A percentile compares a stretch with the other conserved stretches of the same genome.
Conservation (phyloP, 331 rosid genomes). For the Telfairia occidentalis region DNA sequence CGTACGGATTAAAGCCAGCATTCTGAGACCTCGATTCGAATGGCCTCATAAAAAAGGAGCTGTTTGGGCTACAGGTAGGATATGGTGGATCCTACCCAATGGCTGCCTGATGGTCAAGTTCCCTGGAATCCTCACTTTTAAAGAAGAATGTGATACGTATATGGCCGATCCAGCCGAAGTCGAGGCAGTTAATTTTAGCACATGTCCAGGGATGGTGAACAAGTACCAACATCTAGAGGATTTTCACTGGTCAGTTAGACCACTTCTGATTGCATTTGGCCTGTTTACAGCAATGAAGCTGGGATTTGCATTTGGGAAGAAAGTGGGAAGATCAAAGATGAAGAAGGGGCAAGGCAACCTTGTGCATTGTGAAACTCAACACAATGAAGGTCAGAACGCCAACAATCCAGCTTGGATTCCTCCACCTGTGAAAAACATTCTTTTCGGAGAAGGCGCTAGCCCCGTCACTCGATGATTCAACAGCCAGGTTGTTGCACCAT, state of each 20-base stretch:
- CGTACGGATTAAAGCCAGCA: slow-evolving; percentile 46
- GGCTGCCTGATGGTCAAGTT: slow-evolving; percentile 72
- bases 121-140: slow-evolving; percentile 53
- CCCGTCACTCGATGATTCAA: slow-evolving; percentile 20
- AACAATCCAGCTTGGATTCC: slow-evolving; percentile 54
- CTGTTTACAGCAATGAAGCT: slow-evolving; percentile 58
- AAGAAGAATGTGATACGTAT: slow-evolving; percentile 36
- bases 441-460: slow-evolving; percentile 46
- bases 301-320: slow-evolving; percentile 48
- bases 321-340: slow-evolving; percentile 33
- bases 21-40: slow-evolving; percentile 58
- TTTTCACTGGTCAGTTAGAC: slow-evolving; percentile 82
- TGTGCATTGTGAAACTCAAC: slow-evolving; percentile 26
- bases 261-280: slow-evolving; percentile 56
- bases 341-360: slow-evolving; percentile 26
- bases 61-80: slow-evolving; percentile 56
- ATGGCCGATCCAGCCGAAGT: slow-evolving; percentile 88
- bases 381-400: slow-evolving; percentile 36
- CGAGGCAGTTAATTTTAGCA: slow-evolving; percentile 46
- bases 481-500: background rate
- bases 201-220: slow-evolving; percentile 54
- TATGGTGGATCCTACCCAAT: slow-evolving; percentile 70
- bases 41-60: slow-evolving; percentile 65
- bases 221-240: slow-evolving; percentile 81
- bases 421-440: slow-evolving; percentile 47